A percentile compares a stretch with the other conserved stretches of the same genome.
Conservation (phyloP, 2,329 filamentous ascomycete species). For the Curvularia sp. region DNA sequence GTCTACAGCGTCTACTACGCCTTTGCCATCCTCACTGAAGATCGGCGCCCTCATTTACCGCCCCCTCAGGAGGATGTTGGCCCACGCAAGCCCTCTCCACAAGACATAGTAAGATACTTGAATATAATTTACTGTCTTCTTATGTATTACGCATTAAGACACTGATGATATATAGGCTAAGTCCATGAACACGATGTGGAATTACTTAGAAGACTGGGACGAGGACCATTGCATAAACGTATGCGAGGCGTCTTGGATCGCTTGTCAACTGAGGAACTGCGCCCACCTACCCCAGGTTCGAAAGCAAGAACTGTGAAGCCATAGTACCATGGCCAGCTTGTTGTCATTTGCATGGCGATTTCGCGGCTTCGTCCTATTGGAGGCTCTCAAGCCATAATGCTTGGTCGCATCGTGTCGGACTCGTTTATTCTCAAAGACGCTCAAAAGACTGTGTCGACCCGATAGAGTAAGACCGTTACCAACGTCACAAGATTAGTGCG, state of each 20-base stretch:
- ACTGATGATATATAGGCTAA: slow-evolving; percentile 16
- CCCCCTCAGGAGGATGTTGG: slow-evolving; percentile 1
- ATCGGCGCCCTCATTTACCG: slow-evolving; percentile 3
- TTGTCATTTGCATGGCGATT: slow-evolving; percentile 4
- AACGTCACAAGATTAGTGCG: no score
- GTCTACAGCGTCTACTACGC: slow-evolving; percentile 16
- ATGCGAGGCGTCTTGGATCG: slow-evolving; percentile 26
- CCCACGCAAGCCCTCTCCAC: slow-evolving; percentile 16
- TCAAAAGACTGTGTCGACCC: no score
- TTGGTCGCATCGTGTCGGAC: no score
- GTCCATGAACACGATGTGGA: slow-evolving; percentile 28
- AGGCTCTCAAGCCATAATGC: no score
- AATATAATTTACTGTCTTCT: not conserved
- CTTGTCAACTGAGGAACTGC: slow-evolving; percentile 23
- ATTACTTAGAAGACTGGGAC: slow-evolving; percentile 24
- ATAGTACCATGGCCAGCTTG: no score
- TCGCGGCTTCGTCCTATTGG: not conserved
- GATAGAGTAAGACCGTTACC: no score
- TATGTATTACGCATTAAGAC: not conserved
- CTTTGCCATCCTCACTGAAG: slow-evolving; percentile 10
- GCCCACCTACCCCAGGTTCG: slow-evolving; percentile 17
- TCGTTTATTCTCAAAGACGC: no score
- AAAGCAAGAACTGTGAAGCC: slow-evolving; percentile 19
- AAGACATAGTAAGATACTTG: slow-evolving; percentile 12
- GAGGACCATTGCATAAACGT: slow-evolving; percentile 24